These are phyloP conservation scores for Fraxinus angustifolia DNA, from an alignment of 305 asterid genomes.

Conservation along the genomic window DNA sequence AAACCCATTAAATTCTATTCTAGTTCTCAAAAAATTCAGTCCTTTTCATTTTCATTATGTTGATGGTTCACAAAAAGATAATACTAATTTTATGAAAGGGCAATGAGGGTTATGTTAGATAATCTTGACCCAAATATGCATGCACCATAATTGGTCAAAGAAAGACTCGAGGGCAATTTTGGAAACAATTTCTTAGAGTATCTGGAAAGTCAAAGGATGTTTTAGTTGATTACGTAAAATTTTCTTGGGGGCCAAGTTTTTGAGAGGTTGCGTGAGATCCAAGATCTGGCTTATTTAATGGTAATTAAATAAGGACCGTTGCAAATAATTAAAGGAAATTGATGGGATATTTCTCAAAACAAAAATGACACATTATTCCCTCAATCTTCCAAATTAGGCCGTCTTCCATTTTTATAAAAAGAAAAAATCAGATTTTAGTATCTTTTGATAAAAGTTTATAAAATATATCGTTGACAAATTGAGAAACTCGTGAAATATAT, in stretches of 20 bases:
- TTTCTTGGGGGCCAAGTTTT: slow-evolving; percentile 43
- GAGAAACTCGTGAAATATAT: no score
- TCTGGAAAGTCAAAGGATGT: not conserved
- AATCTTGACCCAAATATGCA: not conserved
- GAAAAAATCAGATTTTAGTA: no score
- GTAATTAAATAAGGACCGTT: not conserved
- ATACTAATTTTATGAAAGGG: not conserved
- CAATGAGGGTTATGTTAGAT: no score
- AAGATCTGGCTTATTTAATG: not conserved
- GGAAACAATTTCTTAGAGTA: not conserved
- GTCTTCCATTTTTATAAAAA: no score
- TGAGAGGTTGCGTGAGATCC: slow-evolving; percentile 15
- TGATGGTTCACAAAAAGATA: not conserved
- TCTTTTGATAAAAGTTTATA: no score
- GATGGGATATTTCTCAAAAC: not conserved
- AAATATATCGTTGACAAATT: no score
- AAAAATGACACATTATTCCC: no score
- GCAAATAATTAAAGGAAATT: not conserved
- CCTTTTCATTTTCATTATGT: no score
- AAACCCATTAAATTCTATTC: no score
- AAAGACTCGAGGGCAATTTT: not conserved
- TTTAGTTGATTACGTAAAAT: not conserved
- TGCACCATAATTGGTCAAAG: not conserved
- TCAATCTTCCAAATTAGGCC: no score
- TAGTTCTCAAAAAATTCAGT: no score